A percentile compares a stretch with the other conserved stretches of the same genome.
Evolutionary conservation across 1,139 yeast species (phyloP).

Genomic region (Pneumocystis canis): DNA sequence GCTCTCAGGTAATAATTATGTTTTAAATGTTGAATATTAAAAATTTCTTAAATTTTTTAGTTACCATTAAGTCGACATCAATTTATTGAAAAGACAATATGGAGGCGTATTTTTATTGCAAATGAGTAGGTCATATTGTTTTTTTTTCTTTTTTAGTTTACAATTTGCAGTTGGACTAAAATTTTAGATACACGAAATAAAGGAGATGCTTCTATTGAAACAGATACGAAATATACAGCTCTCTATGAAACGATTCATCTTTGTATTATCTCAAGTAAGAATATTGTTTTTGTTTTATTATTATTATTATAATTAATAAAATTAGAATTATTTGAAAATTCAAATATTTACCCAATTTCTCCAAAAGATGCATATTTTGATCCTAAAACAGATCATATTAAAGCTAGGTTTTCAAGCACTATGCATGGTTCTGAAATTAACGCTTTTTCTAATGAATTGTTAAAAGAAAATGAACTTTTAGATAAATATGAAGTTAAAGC

Average conservation of each 20-base stretch:
- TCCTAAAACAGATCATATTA: background rate
- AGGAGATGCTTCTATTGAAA: slow-evolving; percentile 33
- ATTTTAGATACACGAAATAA: slow-evolving; percentile 31
- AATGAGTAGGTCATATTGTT: slow-evolving; percentile 28
- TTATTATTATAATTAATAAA: background rate
- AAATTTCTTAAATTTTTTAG: background rate
- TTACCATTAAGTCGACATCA: slow-evolving; percentile 5
- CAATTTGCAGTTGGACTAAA: slow-evolving; percentile 29
- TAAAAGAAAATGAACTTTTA: slow-evolving; percentile 20
- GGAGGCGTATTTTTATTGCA: slow-evolving; percentile 51
- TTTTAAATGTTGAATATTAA: background rate
- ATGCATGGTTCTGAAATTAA: slow-evolving; percentile 15
- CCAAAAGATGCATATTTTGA: background rate
- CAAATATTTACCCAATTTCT: background rate
- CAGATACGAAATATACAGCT: slow-evolving; percentile 31
- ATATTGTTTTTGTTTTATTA: background rate
- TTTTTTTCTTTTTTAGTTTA: background rate
- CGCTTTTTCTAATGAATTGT: slow-evolving; percentile 20
- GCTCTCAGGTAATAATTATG: background rate
- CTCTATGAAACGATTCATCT: slow-evolving; percentile 33
- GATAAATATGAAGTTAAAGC: slow-evolving; percentile 17
- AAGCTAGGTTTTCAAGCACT: background rate
- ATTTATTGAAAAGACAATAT: slow-evolving; percentile 24
- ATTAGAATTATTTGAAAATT: background rate
- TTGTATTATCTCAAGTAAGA: slow-evolving; percentile 3